phyloP scores from a whole-genome alignment of 73 alveolate genomes.

The Halteria grandinella region DNA sequence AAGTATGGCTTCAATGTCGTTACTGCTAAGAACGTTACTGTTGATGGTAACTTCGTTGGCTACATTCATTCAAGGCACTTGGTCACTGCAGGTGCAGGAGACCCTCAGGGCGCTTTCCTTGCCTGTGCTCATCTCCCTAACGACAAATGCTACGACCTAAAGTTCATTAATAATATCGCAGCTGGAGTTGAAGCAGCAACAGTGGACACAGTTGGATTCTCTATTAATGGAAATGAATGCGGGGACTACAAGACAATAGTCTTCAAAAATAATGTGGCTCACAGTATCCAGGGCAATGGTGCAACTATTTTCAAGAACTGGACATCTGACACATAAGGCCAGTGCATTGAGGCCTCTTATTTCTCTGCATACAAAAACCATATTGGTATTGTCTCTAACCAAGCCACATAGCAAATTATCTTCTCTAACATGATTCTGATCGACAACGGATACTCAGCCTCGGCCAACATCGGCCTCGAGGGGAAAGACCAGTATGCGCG shows the following conservation, averaged over 20 bases:
- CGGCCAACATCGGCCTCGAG: conserved; percentile 15
- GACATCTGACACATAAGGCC: neutral
- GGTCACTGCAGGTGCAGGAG: neutral
- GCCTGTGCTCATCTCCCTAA: neutral
- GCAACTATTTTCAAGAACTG: conserved; percentile 28
- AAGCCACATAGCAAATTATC: neutral
- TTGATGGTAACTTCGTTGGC: conserved; percentile 6
- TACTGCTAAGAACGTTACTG: neutral
- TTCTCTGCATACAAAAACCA: conserved; percentile 16
- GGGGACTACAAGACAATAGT: too few species aligned
- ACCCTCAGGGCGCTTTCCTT: conserved; percentile 1
- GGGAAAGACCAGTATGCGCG: conserved; percentile 13
- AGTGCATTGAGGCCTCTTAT: conserved; percentile 31
- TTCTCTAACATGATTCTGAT: conserved; percentile 19
- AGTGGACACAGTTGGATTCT: too few species aligned
- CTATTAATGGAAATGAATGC: too few species aligned
- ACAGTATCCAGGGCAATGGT: conserved; percentile 19
- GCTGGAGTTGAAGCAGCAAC: conserved; percentile 1
- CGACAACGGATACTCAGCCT: conserved; percentile 19
- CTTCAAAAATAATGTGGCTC: conserved; percentile 28
- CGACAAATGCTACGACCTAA: neutral
- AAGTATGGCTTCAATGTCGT: neutral
- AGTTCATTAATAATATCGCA: neutral
- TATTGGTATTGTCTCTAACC: too few species aligned
- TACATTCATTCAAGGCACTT: neutral